These are phyloP conservation scores for Cyphellophora europaea DNA, from an alignment of 2,329 filamentous ascomycete genomes.

Conservation along the genomic window DNA sequence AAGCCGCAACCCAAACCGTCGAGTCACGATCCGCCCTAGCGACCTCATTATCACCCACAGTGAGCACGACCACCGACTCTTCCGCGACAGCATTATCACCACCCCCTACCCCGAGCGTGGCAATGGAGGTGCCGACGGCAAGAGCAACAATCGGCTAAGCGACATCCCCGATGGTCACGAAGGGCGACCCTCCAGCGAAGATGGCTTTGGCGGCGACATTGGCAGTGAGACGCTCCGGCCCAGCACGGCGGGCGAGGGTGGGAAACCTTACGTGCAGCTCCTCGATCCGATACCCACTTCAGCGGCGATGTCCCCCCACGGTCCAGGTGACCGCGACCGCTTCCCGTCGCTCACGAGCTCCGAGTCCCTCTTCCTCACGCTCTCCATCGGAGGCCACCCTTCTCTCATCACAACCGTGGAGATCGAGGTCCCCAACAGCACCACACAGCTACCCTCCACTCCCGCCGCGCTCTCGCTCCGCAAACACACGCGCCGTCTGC, in stretches of 20 bases:
- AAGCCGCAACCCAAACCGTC: constrained; percentile 12
- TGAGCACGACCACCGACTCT: constrained; percentile 10
- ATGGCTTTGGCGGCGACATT: background rate
- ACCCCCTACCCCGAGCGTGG: constrained; percentile 15
- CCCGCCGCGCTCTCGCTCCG: background rate
- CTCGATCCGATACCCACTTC: constrained; percentile 7
- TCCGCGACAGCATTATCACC: constrained; percentile 17
- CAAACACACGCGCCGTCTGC: background rate
- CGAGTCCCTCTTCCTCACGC: constrained; percentile 17
- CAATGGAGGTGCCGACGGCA: background rate
- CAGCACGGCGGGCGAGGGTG: constrained; percentile 2
- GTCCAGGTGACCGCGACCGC: constrained; percentile 9
- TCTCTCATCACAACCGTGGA: constrained; percentile 8
- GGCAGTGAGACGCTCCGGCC: background rate
- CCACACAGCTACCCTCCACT: constrained; percentile 3
- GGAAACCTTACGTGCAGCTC: constrained; percentile 2
- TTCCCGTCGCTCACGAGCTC: constrained; percentile 15
- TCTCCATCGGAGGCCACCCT: constrained; percentile 14
- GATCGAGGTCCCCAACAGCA: constrained; percentile 13
- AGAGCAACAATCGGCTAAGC: constrained; percentile 6
- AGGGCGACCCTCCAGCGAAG: background rate
- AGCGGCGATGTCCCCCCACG: constrained; percentile 1
- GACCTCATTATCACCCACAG: constrained; percentile 15
- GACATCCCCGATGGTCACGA: constrained; percentile 12
- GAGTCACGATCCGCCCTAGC: constrained; percentile 18